Conservation (phyloP, 2,329 filamentous ascomycete genomes). For the Talaromyces rugulosus region DNA sequence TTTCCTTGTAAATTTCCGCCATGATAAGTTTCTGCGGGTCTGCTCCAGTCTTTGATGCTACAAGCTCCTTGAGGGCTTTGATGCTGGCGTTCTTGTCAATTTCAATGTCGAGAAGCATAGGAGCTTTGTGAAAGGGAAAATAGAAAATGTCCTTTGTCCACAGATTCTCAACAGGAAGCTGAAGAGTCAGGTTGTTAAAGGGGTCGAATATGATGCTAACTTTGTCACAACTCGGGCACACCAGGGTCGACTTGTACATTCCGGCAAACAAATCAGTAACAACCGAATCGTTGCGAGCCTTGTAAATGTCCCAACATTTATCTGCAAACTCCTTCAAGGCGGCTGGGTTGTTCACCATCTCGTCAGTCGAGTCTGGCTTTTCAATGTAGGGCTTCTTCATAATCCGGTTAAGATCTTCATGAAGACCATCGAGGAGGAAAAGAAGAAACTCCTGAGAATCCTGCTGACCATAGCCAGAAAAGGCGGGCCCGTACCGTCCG, state of each 20-base stretch:
- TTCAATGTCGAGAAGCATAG: slow-evolving; percentile 72
- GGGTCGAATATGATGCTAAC: slow-evolving; percentile 98
- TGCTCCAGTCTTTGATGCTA: slow-evolving; percentile 50
- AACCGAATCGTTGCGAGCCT: slow-evolving; percentile 87
- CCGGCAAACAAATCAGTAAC: slow-evolving; percentile 94
- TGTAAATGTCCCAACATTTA: slow-evolving; percentile 86
- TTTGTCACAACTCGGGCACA: slow-evolving; percentile 86
- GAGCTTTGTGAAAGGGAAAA: slow-evolving; percentile 68
- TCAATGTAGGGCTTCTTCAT: slow-evolving; percentile 96
- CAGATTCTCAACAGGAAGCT: slow-evolving; percentile 79
- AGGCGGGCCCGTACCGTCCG: slow-evolving; percentile 75
- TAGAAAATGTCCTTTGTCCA: slow-evolving; percentile 74
- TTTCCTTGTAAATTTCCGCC: slow-evolving; percentile 75
- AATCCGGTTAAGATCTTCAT: slow-evolving; percentile 91
- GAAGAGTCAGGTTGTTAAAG: slow-evolving; percentile 89
- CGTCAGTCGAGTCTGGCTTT: slow-evolving; percentile 95
- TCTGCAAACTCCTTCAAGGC: slow-evolving; percentile 82
- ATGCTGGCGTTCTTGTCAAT: slow-evolving; percentile 66
- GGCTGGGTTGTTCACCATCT: slow-evolving; percentile 78
- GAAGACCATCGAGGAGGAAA: slow-evolving; percentile 87
- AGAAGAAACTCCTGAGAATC: slow-evolving; percentile 97
- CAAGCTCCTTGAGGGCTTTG: slow-evolving; percentile 43
- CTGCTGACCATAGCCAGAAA: slow-evolving; percentile 93
- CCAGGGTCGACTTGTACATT: slow-evolving; percentile 96
- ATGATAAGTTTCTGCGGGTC: slow-evolving; percentile 64